These are phyloP conservation scores for Trichoderma harzianum DNA, from an alignment of 2,329 filamentous ascomycete genomes.

Conservation along the genomic window DNA sequence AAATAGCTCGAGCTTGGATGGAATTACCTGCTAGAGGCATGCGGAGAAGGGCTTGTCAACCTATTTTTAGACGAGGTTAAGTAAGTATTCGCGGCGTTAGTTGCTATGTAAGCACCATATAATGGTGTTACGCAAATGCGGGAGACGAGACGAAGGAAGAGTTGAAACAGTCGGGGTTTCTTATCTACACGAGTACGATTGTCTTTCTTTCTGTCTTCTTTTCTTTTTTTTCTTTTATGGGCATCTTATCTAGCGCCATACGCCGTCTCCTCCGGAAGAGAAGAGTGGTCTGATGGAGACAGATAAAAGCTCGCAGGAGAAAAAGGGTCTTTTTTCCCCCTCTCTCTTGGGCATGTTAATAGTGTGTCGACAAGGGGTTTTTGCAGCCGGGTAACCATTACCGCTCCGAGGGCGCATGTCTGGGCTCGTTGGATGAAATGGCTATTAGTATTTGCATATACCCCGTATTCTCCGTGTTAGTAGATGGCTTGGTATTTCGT, in stretches of 20 bases:
- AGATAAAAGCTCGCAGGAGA: neutral
- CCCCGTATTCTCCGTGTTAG: neutral
- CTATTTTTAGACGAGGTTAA: neutral
- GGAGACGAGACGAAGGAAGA: neutral
- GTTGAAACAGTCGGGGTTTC: neutral
- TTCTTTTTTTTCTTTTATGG: neutral
- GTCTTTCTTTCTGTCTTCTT: neutral
- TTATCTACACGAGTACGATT: neutral
- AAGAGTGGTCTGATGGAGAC: neutral
- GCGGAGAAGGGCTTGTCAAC: neutral
- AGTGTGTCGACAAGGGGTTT: neutral
- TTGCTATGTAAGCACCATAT: neutral
- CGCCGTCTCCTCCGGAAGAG: neutral
- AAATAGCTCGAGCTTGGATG: neutral
- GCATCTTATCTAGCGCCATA: neutral
- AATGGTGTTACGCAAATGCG: neutral
- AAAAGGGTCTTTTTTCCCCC: neutral
- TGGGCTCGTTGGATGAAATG: neutral
- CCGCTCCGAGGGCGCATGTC: neutral
- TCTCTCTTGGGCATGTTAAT: neutral
- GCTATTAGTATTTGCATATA: neutral
- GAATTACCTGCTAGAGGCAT: neutral
- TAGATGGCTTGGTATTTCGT: neutral
- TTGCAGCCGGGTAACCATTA: neutral
- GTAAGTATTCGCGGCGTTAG: neutral